phyloP scores from a whole-genome alignment of 192 early-diverging fungal genomes.

The Umbelopsis sp. region DNA sequence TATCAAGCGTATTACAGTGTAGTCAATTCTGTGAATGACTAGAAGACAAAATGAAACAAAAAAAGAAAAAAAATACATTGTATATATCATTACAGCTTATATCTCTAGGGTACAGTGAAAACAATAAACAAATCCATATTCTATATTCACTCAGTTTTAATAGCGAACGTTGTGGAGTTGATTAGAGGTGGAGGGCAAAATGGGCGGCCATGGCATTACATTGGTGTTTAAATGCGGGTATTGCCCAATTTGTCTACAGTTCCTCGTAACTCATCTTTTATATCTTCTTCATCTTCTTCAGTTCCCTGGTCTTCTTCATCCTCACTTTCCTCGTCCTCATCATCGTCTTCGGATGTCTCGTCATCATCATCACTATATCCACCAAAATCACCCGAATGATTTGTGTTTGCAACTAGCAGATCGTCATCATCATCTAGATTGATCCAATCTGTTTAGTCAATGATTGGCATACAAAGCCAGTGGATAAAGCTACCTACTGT shows the following conservation, averaged over 20 bases:
- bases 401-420: constrained; percentile 10
- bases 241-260: neutral
- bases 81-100: neutral
- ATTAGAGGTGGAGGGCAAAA: too few relatives aligned
- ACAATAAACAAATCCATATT: neutral
- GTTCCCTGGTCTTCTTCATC: neutral
- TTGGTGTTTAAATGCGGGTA: neutral
- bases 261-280: neutral
- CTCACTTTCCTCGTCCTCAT: neutral
- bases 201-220: too few relatives aligned
- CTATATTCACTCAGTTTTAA: neutral
- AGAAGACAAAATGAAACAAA: too few relatives aligned
- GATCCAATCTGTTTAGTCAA: neutral
- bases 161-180: too few relatives aligned
- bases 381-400: neutral
- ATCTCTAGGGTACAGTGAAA: neutral
- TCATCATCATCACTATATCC: neutral
- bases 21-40: neutral
- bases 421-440: neutral
- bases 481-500: neutral
- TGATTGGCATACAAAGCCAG: too few relatives aligned
- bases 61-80: neutral
- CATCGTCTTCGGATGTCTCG: neutral
- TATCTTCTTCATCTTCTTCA: neutral
- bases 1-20: neutral